phyloP scores from a whole-genome alignment of 176 grass and related monocot species.

The Musa troglodytarum region DNA sequence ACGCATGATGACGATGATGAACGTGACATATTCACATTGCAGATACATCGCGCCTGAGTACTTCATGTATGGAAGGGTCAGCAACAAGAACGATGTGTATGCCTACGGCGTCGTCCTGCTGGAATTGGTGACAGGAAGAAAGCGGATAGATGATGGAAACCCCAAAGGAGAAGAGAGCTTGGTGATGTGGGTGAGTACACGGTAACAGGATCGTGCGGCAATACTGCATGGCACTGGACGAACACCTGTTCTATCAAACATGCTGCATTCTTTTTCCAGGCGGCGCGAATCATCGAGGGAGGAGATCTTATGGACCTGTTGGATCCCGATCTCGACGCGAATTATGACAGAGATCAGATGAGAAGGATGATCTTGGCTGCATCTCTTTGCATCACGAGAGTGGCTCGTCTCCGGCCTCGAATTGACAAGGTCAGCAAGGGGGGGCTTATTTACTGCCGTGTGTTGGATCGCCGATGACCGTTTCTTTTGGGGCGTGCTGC shows the following conservation, averaged over 20 bases:
- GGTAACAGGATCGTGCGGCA: not conserved
- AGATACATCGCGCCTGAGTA: constrained; percentile 97
- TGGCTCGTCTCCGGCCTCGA: constrained; percentile 58
- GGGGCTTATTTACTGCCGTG: not conserved
- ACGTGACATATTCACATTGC: not conserved
- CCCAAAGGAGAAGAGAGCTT: constrained; percentile 71
- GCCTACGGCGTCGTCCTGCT: constrained; percentile 93
- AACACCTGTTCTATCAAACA: no score
- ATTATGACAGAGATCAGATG: constrained; percentile 48
- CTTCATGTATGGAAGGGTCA: constrained; percentile 96
- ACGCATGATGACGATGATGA: no score
- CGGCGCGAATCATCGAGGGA: constrained; percentile 48
- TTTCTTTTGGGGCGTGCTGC: not conserved
- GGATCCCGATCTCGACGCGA: constrained; percentile 57
- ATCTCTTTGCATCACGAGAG: constrained; percentile 67
- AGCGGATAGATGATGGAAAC: constrained; percentile 56
- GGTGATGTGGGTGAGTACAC: constrained; percentile 67
- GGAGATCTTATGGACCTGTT: constrained; percentile 47
- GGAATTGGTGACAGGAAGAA: constrained; percentile 82
- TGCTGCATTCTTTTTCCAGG: constrained; percentile 22
- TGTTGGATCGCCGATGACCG: not conserved
- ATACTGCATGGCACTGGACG: no score
- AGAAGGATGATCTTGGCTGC: constrained; percentile 53
- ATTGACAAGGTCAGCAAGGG: constrained; percentile 48
- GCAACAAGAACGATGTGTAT: constrained; percentile 81